Base-by-base conservation (phyloP, 208 protist genomes). In the Blastocrithidia nonstop region DNA sequence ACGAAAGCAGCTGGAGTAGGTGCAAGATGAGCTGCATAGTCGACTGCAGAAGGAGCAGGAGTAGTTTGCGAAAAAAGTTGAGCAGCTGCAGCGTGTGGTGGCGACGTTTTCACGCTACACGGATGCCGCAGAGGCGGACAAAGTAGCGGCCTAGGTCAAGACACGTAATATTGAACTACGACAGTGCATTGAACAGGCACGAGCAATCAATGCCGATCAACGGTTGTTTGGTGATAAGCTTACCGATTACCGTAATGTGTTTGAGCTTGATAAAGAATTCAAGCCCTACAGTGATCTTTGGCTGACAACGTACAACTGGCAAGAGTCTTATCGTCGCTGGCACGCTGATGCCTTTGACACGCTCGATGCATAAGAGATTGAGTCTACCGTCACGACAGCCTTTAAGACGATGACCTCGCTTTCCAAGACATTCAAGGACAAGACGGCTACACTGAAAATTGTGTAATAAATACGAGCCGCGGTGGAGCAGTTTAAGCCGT, bases 261-360 rank as follows among this genome's bases (percentile, higher is more conserved):
- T 86, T 46, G 76, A 91, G 51, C 67, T 96, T 6, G 73, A 86
- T 46, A 97, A 97, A 64, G 86, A 96, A 52, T 97, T 98, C 60
- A 95, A 97, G 72, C 93, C 93, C 17, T 97, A 94, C 53, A 88
- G 88, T 46, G 80, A 95, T 35, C 66, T 98, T 24, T 98, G 95
- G 95, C 61, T 94, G 38, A 96, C 94, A 1, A 85, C 93, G 8
- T 86, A 88, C 63, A 75, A 84, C 7, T 98, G 95, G 94, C 71
- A 88, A 51, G 77, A 95, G 47, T 95, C 74, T 45, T 80, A 95
- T 43, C 61, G 90, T 24, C 62, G 75, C 47, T 97, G 93, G 93
- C 74, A 95, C 71, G 71, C 69, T n/a, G 92, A 95, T 37, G 72
- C 87, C 20, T 98, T 97, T 57, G 70, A 75, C 28, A 74, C 79